These are phyloP conservation scores for Nemophila menziesii DNA, from an alignment of 257 asterid genomes.

Conservation along the genomic window DNA sequence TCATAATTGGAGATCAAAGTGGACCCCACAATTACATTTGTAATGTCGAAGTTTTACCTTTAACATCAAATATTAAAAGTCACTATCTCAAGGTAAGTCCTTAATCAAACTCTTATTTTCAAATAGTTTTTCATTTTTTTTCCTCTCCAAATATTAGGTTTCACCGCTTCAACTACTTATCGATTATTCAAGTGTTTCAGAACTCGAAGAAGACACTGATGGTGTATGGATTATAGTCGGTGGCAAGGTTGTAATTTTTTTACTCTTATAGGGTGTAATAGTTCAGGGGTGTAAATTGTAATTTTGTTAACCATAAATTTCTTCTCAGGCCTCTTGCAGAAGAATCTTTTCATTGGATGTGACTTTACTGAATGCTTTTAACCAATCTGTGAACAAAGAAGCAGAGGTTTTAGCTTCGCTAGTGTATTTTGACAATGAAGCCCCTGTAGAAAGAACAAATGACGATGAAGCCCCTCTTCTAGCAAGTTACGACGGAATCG, in stretches of 20 bases:
- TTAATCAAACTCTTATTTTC: background rate
- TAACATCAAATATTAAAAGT: conserved; percentile 22
- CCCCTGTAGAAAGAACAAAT: conserved; percentile 52
- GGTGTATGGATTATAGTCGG: conserved; percentile 94
- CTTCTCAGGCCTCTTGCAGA: conserved; percentile 74
- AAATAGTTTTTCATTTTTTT: background rate
- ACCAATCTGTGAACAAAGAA: conserved; percentile 43
- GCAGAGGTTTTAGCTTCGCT: conserved; percentile 81
- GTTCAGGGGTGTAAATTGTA: background rate
- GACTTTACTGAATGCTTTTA: conserved; percentile 45
- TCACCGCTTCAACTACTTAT: conserved; percentile 54
- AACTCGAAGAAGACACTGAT: conserved; percentile 68
- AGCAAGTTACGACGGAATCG: conserved; percentile 52
- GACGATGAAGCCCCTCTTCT: conserved; percentile 81
- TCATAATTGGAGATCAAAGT: conserved; percentile 35
- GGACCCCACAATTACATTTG: conserved; percentile 42
- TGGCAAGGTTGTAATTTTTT: conserved; percentile 47
- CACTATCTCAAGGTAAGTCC: conserved; percentile 44
- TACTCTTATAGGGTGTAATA: background rate
- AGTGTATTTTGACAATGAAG: conserved; percentile 49
- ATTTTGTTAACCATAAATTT: conserved; percentile 9
- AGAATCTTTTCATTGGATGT: conserved; percentile 73
- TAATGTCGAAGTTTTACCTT: conserved; percentile 32
- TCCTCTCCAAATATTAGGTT: conserved; percentile 33
- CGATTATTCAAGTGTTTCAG: conserved; percentile 54